A percentile compares a stretch with the other conserved stretches of the same genome.
These are phyloP conservation scores for Pichia sp. DNA, from an alignment of 1,139 yeast genomes.

Conservation along the genomic window DNA sequence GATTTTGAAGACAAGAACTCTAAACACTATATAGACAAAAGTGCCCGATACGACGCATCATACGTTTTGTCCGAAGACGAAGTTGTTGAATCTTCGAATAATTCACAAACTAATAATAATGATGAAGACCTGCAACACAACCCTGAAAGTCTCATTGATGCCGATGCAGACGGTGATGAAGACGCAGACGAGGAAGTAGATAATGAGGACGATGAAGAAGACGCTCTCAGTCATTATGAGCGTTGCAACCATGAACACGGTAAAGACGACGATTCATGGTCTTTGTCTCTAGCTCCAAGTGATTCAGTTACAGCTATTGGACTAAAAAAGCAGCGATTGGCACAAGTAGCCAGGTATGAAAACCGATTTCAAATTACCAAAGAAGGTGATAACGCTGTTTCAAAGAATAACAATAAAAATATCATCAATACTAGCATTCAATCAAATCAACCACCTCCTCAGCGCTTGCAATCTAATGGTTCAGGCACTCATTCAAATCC, in stretches of 20 bases:
- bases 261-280: constrained; percentile 8
- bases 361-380: too few species aligned
- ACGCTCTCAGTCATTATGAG: not conserved
- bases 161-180: too few species aligned
- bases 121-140: too few species aligned
- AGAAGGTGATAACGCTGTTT: not conserved
- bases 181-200: too few species aligned
- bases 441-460: not conserved
- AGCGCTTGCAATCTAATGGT: not conserved
- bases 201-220: not conserved
- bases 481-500: not conserved
- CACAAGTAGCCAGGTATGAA: too few species aligned
- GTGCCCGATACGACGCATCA: too few species aligned
- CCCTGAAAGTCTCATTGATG: too few species aligned
- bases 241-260: not conserved
- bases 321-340: constrained; percentile 2
- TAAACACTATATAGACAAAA: constrained; percentile 1
- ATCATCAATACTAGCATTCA: not conserved
- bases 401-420: not conserved
- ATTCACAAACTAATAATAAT: too few species aligned
- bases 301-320: constrained; percentile 14
- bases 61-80: too few species aligned
- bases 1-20: constrained; percentile 9
- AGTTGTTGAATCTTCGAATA: too few species aligned
- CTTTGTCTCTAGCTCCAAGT: constrained; percentile 12